Base-by-base conservation (phyloP, 129 eudicot genomes). In the Chrysanthemum seticuspe region DNA sequence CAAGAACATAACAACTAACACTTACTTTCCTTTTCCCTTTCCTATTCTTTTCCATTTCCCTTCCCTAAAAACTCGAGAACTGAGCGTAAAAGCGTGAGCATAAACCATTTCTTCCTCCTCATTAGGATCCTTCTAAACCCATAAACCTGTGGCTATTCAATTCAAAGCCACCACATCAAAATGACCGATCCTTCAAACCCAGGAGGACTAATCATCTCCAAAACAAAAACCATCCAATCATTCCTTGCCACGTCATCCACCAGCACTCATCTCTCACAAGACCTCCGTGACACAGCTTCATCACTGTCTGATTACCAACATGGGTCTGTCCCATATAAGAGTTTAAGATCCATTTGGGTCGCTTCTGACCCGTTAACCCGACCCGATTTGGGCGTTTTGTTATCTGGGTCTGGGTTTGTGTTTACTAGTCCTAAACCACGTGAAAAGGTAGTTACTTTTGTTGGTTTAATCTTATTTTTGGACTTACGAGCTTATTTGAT, bases 351-450 rank as follows among this genome's bases (percentile, higher is more conserved):
- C 60, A 82, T 93, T 48, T 93, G 98, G 96, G 10, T 71, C 62
- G 88, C 84, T 7, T 80, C 86, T 77, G 86, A 87, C 58, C 88
- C 84, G 2, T 67, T 71, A 3, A 78, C 84, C 52, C 76, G 96
- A 62, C 96, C 96, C 69, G 79, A 70, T 7, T 73, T 89, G n/a
- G n/a, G 74, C 12, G 9, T 68, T 34, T 79, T 93, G 3, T 75
- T 93, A 44, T 40, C 79, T 19, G 96, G 92, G 4, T 85, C 90
- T 13, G 72, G 73, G 0, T 87, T 93, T 72, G 58, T 93, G 63
- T 84, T 87, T 52, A 73, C 72, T 60, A 84, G 87, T 49, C 96
- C 96, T 18, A 84, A 85, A 67, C 95, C 96, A 14, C 75, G 98
- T 67, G 85, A 88, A 76, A 91, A 88, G 92, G 97, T 91, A 23